Percentiles rank a stretch among this genome's conserved stretches.
Conservation (phyloP, 2,329 filamentous ascomycete genomes). For the Fusarium algeriense region DNA sequence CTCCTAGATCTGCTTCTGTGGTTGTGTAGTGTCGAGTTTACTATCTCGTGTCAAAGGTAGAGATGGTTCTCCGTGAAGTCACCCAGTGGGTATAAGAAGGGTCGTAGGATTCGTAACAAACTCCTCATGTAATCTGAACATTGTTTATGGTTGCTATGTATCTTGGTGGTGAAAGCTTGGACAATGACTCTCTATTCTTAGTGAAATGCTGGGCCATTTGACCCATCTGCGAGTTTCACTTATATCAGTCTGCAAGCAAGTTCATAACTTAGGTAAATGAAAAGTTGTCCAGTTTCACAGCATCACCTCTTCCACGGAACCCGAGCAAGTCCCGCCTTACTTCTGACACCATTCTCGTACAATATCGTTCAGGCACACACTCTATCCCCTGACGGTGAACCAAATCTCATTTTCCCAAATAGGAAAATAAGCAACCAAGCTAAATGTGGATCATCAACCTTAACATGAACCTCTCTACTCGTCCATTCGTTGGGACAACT, state of each 20-base stretch:
- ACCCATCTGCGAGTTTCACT: neutral
- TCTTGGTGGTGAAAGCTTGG: too few relatives aligned
- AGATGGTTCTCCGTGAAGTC: neutral
- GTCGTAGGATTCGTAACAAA: rapidly evolving
- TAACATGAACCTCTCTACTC: neutral
- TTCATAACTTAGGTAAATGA: neutral
- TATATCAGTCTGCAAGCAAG: neutral
- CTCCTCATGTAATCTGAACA: neutral
- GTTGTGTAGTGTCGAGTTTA: neutral
- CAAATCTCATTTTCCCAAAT: slow-evolving; percentile 7
- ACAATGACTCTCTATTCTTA: neutral
- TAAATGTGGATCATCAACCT: slow-evolving; percentile 1
- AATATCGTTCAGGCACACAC: neutral
- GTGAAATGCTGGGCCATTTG: neutral
- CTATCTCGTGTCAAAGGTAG: too few relatives aligned
- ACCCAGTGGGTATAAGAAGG: too few relatives aligned
- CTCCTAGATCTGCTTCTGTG: too few relatives aligned
- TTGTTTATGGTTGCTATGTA: neutral
- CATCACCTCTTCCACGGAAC: neutral
- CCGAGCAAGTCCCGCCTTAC: neutral
- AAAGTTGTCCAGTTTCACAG: neutral
- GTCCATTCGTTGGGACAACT: neutral
- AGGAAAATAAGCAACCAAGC: slow-evolving; percentile 11
- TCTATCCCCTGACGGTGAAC: neutral
- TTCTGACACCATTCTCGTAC: neutral